Base-by-base conservation (phyloP, 1,139 yeast genomes). In the Taphrina wiesneri region DNA sequence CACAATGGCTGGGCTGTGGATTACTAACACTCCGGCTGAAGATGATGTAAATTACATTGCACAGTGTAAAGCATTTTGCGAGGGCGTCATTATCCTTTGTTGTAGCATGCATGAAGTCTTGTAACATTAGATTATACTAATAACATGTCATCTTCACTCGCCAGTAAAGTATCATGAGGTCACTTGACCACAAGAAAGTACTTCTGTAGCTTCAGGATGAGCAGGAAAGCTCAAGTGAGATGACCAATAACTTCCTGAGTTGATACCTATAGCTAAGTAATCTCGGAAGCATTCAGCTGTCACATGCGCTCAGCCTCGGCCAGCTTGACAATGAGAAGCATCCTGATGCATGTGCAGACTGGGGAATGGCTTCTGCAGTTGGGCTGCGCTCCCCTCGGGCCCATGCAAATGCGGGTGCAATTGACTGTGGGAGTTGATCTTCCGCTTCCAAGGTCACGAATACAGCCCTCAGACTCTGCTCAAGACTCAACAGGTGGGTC, bases 1-100 rank as follows among this genome's bases (percentile, higher is more conserved):
- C 68, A 70, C 21, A 69, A 70, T 57, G 72, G 72, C 17, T 70
- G 72, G 72, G 72, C 72, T 11, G 71, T 69, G 26, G 72, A 70
- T 28, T 70, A 68, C 54, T 70, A 46, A 39, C 23, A 7, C 11
- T 6, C 54, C 11, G 2, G n/a, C n/a, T n/a, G n/a, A n/a, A n/a
- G 11, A 26, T 28, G 21, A 19, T 52, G 56, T 52, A 32, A 26
- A 52, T 28, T 45, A 45, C n/a, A n/a, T n/a, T n/a, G n/a, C n/a
- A n/a, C n/a, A n/a, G n/a, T 39, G 43, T 7, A n/a, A n/a, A 39
- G 43, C 43, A 39, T 39, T 39, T 19, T n/a, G 17, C 17, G n/a
- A 39, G 43, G 43, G 43, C 43, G 19, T 39, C 43, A 39, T 39
- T n/a, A 39, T 39, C 15, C 17, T n/a, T 39, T 19, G 2, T 39